Percentiles rank a stretch among this genome's conserved stretches.
These are phyloP conservation scores for Lipomyces starkeyi DNA, from an alignment of 805 yeast genomes.

Conservation along the genomic window DNA sequence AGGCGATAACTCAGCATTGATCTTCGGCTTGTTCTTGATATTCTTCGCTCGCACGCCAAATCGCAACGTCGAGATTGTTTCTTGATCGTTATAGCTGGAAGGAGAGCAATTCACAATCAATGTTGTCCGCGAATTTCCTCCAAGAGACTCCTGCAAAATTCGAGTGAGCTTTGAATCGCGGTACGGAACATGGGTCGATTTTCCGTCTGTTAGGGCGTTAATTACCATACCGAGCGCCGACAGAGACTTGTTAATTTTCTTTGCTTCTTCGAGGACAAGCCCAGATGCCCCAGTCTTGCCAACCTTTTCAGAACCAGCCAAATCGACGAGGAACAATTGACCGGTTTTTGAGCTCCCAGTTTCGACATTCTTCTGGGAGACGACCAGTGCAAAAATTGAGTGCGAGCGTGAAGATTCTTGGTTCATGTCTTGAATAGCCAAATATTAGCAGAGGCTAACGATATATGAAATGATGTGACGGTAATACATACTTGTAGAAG, in stretches of 20 bases:
- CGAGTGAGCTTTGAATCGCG: constrained; percentile 80
- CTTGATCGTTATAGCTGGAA: constrained; percentile 58
- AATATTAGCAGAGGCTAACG: background rate
- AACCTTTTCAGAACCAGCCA: constrained; percentile 86
- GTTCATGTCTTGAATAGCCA: constrained; percentile 55
- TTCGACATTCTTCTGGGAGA: constrained; percentile 62
- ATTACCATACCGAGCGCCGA: constrained; percentile 82
- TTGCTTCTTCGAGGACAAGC: constrained; percentile 78
- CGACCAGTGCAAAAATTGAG: constrained; percentile 71
- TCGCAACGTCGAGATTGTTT: constrained; percentile 72
- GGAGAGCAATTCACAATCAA: constrained; percentile 78
- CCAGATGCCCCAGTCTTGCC: constrained; percentile 80
- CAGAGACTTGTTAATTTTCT: constrained; percentile 78
- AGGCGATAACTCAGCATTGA: constrained; percentile 63
- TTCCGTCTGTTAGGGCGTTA: constrained; percentile 73
- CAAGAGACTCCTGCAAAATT: constrained; percentile 76
- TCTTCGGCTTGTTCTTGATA: constrained; percentile 67
- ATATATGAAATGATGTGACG: too few species aligned
- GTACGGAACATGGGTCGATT: constrained; percentile 70
- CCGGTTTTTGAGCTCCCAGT: constrained; percentile 67
- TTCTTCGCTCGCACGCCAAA: constrained; percentile 77
- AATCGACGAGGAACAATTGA: constrained; percentile 74
- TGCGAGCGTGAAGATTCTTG: constrained; percentile 79
- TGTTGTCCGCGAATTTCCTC: constrained; percentile 81
- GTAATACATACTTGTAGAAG: constrained; percentile 55